A percentile compares a stretch with the other conserved stretches of the same genome.
Evolutionary conservation across 176 grass and related monocot species (phyloP).

Genomic region (Eremochloa ophiuroides): DNA sequence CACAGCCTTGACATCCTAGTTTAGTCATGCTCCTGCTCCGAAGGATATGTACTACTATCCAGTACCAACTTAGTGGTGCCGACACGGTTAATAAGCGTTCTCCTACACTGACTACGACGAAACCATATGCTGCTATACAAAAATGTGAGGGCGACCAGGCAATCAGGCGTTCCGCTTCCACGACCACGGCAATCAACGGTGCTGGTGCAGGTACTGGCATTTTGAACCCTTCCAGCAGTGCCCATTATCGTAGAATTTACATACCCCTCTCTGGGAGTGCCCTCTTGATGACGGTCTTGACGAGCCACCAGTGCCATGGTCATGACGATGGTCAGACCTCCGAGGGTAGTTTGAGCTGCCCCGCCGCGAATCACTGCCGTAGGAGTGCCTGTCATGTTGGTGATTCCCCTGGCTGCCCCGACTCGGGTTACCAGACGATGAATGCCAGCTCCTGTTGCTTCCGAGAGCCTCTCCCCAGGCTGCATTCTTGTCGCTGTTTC

Average conservation of each 20-base stretch:
- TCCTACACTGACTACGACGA: conserved; percentile 35
- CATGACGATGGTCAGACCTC: conserved; percentile 41
- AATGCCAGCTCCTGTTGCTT: conserved; percentile 50
- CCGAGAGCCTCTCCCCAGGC: conserved; percentile 51
- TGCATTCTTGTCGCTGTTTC: conserved; percentile 31
- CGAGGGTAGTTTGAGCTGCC: conserved; percentile 33
- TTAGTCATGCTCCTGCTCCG: conserved; percentile 16
- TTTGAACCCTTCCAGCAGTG: conserved; percentile 68
- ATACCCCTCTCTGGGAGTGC: conserved; percentile 49
- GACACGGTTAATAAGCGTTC: conserved; percentile 12
- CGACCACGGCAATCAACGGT: conserved; percentile 43
- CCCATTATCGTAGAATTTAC: conserved; percentile 86
- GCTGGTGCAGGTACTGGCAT: conserved; percentile 69
- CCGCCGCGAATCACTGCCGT: conserved; percentile 23
- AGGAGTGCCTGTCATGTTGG: conserved; percentile 27
- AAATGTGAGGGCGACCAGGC: conserved; percentile 22
- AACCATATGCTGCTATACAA: conserved; percentile 45
- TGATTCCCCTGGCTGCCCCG: conserved; percentile 40
- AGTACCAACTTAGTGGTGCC: conserved; percentile 5
- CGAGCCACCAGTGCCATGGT: conserved; percentile 41
- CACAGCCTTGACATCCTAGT: too few species aligned
- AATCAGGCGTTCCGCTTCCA: background rate
- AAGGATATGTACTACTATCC: conserved; percentile 41
- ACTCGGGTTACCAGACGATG: conserved; percentile 37
- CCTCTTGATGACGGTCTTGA: conserved; percentile 49